A percentile compares a stretch with the other conserved stretches of the same genome.
Evolutionary conservation across 208 protist genomes (phyloP).

Genomic region (Polymyxa betae): DNA sequence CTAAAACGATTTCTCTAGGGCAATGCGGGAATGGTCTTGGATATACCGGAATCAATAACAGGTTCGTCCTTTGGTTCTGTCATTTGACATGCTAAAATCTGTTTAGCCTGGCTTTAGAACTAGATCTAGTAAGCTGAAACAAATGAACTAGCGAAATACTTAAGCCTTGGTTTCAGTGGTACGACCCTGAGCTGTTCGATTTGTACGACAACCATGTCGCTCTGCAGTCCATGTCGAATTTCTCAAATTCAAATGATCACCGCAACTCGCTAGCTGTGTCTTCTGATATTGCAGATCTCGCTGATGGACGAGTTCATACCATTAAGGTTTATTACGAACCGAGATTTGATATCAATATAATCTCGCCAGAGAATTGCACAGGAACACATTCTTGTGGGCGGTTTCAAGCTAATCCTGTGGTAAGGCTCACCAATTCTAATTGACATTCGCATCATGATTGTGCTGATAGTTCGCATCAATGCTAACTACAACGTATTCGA

Average conservation of each 20-base stretch:
- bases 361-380: conserved; percentile 10
- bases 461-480: conserved; percentile 35
- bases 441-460: background rate
- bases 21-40: background rate
- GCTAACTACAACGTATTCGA: background rate
- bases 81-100: background rate
- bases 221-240: background rate
- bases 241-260: conserved; percentile 5
- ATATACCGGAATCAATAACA: conserved; percentile 38
- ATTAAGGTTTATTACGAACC: background rate
- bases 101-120: background rate
- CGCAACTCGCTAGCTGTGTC: background rate
- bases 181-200: conserved; percentile 16
- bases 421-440: background rate
- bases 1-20: conserved; percentile 7
- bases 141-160: background rate
- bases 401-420: background rate
- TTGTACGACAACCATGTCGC: conserved; percentile 49
- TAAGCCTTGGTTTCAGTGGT: background rate
- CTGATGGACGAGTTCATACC: background rate
- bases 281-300: background rate
- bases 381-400: background rate
- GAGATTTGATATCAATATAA: conserved; percentile 10
- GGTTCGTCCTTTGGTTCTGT: background rate
- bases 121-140: background rate